phyloP scores from a whole-genome alignment of 2,329 filamentous ascomycete species.

The Sarocladium oryzae region DNA sequence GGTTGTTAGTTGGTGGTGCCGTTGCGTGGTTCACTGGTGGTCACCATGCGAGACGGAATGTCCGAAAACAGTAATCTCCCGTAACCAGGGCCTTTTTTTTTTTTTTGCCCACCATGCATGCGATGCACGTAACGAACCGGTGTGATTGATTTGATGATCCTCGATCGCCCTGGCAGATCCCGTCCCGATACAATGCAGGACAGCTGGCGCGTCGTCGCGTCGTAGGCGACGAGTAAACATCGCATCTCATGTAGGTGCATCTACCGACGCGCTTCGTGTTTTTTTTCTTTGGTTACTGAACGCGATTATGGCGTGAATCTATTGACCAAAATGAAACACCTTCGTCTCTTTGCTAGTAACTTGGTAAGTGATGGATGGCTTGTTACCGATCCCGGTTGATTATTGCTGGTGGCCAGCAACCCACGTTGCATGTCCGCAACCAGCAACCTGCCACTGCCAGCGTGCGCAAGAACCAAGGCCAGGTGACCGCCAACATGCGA shows the following conservation, averaged over 20 bases:
- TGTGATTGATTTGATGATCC: neutral
- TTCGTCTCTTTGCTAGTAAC: no score
- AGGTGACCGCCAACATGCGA: neutral
- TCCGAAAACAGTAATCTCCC: conserved; percentile 2
- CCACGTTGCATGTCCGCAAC: neutral
- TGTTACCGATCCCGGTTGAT: no score
- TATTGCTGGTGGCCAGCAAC: no score
- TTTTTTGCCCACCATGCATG: no score
- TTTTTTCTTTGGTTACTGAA: no score
- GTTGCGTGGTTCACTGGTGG: neutral
- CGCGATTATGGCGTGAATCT: neutral
- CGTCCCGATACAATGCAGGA: neutral
- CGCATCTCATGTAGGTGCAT: neutral
- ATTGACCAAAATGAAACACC: no score
- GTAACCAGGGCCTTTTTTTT: neutral
- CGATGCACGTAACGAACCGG: no score
- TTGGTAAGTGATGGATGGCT: no score
- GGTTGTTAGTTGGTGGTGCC: no score
- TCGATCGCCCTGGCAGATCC: neutral
- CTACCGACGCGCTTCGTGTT: neutral
- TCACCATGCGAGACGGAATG: neutral
- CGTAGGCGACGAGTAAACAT: neutral
- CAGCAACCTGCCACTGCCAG: neutral
- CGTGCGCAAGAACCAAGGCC: neutral
- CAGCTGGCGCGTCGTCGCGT: neutral